A percentile compares a stretch with the other conserved stretches of the same genome.
Conservation (phyloP, 164 flowering plant species). For the Stephania yunnanensis region DNA sequence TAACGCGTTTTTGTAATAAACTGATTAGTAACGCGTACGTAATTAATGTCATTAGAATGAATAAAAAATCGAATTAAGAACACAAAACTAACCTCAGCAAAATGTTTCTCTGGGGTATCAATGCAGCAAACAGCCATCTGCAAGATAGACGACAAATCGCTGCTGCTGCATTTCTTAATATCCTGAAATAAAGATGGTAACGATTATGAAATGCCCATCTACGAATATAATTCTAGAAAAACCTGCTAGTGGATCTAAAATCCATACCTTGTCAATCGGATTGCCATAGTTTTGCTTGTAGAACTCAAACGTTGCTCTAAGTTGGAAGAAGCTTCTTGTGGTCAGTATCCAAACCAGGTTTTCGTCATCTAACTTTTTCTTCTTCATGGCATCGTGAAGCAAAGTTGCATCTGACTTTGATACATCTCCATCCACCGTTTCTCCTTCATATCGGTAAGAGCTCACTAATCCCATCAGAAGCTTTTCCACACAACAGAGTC, state of each 20-base stretch:
- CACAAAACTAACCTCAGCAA: conserved; percentile 50
- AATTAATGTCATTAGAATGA: no score
- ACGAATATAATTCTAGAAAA: no score
- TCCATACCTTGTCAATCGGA: conserved; percentile 49
- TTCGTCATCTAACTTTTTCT: conserved; percentile 43
- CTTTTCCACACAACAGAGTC: conserved; percentile 24
- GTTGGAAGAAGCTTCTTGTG: conserved; percentile 62
- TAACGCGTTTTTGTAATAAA: conserved; percentile 9
- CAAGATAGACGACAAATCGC: conserved; percentile 41
- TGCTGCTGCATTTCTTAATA: conserved; percentile 35
- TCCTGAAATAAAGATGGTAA: conserved; percentile 29
- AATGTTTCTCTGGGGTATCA: conserved; percentile 63
- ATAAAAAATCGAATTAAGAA: not conserved
- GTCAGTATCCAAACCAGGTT: conserved; percentile 45
- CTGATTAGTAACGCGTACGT: no score
- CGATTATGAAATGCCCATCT: not conserved
- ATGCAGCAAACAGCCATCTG: conserved; percentile 47
- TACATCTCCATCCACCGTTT: conserved; percentile 34
- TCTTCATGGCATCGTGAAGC: conserved; percentile 44
- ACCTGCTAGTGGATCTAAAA: not conserved
- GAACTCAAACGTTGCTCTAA: conserved; percentile 49
- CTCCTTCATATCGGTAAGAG: conserved; percentile 61
- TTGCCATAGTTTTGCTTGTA: conserved; percentile 46
- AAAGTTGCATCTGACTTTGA: conserved; percentile 47
- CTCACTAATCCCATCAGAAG: conserved; percentile 56